Percentiles rank a stretch among this genome's conserved stretches.
Conservation (phyloP, 2,329 filamentous ascomycete species). For the Cercospora citrullina region DNA sequence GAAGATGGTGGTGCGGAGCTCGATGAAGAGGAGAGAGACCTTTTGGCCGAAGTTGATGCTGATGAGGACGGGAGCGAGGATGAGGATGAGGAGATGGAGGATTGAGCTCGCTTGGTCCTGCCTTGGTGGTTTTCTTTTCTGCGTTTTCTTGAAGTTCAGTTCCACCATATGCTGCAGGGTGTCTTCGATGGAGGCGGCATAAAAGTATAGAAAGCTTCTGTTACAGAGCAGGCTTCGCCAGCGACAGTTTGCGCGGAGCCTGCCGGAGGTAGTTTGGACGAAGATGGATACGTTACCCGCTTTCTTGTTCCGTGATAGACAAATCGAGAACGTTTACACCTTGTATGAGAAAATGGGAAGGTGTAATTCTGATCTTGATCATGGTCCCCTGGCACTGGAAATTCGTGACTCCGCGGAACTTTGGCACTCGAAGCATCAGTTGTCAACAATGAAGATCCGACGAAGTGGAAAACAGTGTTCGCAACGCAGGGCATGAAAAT, state of each 20-base stretch:
- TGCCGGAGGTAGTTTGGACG: neutral
- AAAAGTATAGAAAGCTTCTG: neutral
- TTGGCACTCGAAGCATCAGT: neutral
- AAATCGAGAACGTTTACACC: neutral
- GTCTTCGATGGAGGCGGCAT: neutral
- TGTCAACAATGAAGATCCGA: neutral
- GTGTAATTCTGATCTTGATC: neutral
- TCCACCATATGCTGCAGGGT: neutral
- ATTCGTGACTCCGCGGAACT: too few relatives aligned
- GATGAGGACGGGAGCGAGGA: slow-evolving; percentile 42
- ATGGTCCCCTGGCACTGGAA: too few relatives aligned
- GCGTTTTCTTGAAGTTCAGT: neutral
- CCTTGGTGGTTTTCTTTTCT: neutral
- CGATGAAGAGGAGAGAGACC: slow-evolving; percentile 42
- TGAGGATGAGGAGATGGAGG: slow-evolving; percentile 36
- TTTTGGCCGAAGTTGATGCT: slow-evolving; percentile 41
- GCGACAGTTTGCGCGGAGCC: neutral
- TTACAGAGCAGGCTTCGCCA: neutral
- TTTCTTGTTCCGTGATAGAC: neutral
- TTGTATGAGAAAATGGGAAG: neutral
- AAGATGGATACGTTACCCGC: neutral
- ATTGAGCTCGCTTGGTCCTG: slow-evolving; percentile 10
- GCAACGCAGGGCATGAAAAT: neutral
- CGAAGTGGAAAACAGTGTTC: neutral
- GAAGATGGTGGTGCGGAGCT: slow-evolving; percentile 36